Evolutionary conservation across 2,329 filamentous ascomycete genomes (phyloP).

Genomic region (Byssoonygena ceratinophila): DNA sequence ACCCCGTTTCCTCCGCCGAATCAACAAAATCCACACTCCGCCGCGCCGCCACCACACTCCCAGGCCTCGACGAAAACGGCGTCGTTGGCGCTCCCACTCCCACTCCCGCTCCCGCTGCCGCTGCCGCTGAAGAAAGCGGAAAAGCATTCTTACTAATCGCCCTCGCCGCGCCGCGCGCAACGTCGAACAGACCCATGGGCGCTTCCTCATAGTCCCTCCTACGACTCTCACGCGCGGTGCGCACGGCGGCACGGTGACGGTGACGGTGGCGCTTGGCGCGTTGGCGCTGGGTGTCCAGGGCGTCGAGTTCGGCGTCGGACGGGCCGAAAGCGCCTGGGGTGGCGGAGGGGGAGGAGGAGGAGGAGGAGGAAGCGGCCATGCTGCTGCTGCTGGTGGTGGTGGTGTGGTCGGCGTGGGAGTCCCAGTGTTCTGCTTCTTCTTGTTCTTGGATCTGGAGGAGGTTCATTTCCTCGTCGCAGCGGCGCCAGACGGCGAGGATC

Average conservation of each 20-base stretch:
- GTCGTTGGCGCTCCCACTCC: no score
- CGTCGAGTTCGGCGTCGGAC: conserved; percentile 36
- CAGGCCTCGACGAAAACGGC: neutral
- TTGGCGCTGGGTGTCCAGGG: conserved; percentile 35
- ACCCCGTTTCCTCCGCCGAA: conserved; percentile 15
- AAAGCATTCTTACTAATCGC: conserved; percentile 42
- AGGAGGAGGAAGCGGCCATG: no score
- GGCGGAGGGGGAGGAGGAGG: no score
- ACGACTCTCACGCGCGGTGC: conserved; percentile 13
- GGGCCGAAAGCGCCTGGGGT: conserved; percentile 38
- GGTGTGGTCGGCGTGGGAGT: conserved; percentile 43
- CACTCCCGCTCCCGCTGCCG: conserved; percentile 12
- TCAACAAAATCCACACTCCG: conserved; percentile 2
- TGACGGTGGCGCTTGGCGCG: conserved; percentile 31
- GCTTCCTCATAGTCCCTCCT: conserved; percentile 33
- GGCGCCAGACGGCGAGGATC: conserved; percentile 52
- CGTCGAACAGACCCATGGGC: conserved; percentile 44
- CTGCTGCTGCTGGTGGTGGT: conserved; percentile 8
- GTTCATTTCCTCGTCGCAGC: conserved; percentile 51
- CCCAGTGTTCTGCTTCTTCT: conserved; percentile 48
- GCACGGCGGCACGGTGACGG: no score
- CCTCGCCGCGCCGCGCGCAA: conserved; percentile 41
- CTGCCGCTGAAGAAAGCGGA: conserved; percentile 26
- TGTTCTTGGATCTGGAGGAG: conserved; percentile 45
- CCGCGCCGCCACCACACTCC: neutral